A percentile compares a stretch with the other conserved stretches of the same genome.
Evolutionary conservation across 164 flowering plant species (phyloP).

Genomic region (Kalanchoe fedtschenkoi): DNA sequence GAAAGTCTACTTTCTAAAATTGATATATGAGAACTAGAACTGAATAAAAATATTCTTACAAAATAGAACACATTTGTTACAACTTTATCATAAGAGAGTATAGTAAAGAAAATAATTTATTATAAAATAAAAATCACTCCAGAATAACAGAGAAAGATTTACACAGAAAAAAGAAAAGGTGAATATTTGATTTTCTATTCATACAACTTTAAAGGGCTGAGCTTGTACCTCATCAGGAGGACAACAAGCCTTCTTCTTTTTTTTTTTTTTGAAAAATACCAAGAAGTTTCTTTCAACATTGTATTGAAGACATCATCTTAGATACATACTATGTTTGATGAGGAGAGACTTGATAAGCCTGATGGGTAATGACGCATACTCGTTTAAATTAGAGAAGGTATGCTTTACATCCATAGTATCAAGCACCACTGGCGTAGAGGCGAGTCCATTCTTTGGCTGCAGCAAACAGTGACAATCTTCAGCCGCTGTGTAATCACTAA

Average conservation of each 20-base stretch:
- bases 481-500: not conserved
- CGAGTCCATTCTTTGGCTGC: conserved; percentile 3
- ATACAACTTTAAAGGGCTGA: not conserved
- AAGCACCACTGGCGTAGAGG: conserved; percentile 1
- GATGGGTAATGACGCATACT: no score
- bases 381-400: no score
- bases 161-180: no score
- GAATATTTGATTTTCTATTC: not conserved
- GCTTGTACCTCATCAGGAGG: not conserved
- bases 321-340: not conserved
- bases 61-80: no score
- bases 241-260: no score
- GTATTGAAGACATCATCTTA: not conserved
- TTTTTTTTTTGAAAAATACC: not conserved
- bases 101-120: no score
- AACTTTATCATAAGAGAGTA: no score
- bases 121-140: no score
- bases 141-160: no score
- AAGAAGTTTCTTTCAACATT: not conserved
- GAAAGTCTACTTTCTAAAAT: no score
- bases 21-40: no score
- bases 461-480: not conserved
- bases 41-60: no score
- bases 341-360: not conserved
- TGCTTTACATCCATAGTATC: not conserved